Base-by-base conservation (phyloP, 306 rosid genomes). In the Macrotyloma uniflorum region DNA sequence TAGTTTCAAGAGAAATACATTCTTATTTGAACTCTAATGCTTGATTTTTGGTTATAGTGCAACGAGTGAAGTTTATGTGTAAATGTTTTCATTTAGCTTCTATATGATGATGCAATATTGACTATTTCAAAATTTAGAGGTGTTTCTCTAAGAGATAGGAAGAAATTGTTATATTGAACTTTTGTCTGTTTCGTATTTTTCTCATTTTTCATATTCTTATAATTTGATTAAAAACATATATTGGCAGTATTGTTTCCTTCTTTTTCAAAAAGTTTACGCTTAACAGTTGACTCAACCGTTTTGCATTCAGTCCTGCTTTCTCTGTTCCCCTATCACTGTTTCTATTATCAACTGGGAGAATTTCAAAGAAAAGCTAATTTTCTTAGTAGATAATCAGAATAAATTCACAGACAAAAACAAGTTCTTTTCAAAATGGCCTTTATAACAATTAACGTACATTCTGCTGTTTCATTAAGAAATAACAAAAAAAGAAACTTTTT, bases 361-460 rank as follows among this genome's bases (percentile, higher is more conserved):
- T 38, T 66, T 20, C 55, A 5, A 30, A 68, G 32, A 33, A 63
- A 38, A 16, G 59, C 26, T 50, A n/a, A 45, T 53, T 13, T 36
- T 9, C 42, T 36, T 26, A 23, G 42, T 58, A 16, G 64, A 80
- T 14, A 19, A 43, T 78, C 28, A 43, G 59, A 24, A 58, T 58
- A 67, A 58, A 33, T 36, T 75, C 72, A 59, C 65, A 69, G 46
- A 50, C 26, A 49, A 49, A 38, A 62, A 22, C 33, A 74, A 50
- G 42, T 55, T 70, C 35, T 16, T 65, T 33, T 74, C 42, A 74
- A 74, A 57, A 74, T 22, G 80, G 43, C 4, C 36, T 68, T 38
- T 26, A 40, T 9, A 68, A 38, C 30, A 81, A 43, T 16, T 50
- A 22, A 69, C 20, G 19, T 61, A 28, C 32, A 49, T 23, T 38